Conservation (phyloP, 2,329 filamentous ascomycete species). For the Phyllosticta citribraziliensis region DNA sequence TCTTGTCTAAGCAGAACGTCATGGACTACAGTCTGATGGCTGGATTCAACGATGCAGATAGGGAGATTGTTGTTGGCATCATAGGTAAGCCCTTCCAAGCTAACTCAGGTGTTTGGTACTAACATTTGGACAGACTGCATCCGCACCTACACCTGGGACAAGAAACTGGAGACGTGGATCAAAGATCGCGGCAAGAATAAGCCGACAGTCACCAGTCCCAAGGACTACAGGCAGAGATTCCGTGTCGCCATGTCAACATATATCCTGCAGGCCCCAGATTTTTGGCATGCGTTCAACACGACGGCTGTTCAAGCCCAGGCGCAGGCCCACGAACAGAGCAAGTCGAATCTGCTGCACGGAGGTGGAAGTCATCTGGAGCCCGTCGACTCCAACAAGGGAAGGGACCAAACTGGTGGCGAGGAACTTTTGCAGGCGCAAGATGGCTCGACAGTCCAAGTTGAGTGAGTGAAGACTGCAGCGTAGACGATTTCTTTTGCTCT, state of each 20-base stretch:
- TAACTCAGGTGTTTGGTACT: background rate
- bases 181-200: constrained; percentile 85
- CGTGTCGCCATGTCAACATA: constrained; percentile 92
- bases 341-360: background rate
- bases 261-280: constrained; percentile 64
- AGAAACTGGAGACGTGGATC: constrained; percentile 99
- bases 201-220: constrained; percentile 92
- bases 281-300: constrained; percentile 57
- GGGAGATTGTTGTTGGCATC: constrained; percentile 92
- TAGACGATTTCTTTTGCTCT: background rate
- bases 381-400: background rate
- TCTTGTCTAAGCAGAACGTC: constrained; percentile 87
- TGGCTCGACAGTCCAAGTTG: background rate
- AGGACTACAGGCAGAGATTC: constrained; percentile 95
- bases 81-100: constrained; percentile 42
- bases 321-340: background rate
- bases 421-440: background rate
- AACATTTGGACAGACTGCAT: constrained; percentile 61
- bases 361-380: background rate
- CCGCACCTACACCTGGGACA: constrained; percentile 97
- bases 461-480: background rate
- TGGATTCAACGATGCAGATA: constrained; percentile 80
- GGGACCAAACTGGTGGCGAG: background rate
- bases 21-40: constrained; percentile 99
- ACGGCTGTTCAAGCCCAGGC: background rate